Base-by-base conservation (phyloP, 768 basidiomycete species). In the Auricularia sp. region DNA sequence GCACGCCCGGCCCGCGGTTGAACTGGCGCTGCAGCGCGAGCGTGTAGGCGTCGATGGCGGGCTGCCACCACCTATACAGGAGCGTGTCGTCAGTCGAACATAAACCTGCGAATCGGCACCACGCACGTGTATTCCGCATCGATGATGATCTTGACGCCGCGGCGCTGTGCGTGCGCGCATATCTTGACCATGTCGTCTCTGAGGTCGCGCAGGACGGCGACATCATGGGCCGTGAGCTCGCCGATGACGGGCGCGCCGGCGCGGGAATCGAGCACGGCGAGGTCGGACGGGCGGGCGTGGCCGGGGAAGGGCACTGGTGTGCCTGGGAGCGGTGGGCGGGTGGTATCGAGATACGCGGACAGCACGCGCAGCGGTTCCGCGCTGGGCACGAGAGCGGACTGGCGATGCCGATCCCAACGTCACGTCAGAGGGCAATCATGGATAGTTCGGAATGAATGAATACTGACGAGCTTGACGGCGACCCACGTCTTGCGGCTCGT, bases 11-110 rank as follows among this genome's bases (percentile, higher is more conserved):
- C n/a, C 72, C 65, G 63, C 74, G 79, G 75, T 97, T 96, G 76
- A 89, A 97, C 66, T 83, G 80, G 21, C 84, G 81, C 80, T 89
- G 90, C 21, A 97, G 79, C 3, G 87, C 79, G 23, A 89, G 75
- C 4, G 88, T 84, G 64, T 88, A 82, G 0, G 90, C 88, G 72
- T 96, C 94, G 35, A 97, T 80, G 0, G 92, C 92, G 10, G 93
- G 91, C 76, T 90, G 61, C n/a, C 63, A 67, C 65, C 39, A 42
- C 8, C 39, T 42, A 14, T 14, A 2, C 39, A 7, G 39, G 29
- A 29, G 29, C 29, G 29, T 29, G 29, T 29, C 29, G 29, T 29
- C 29, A 29, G 29, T 29, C 2, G 29, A 29, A 29, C 39, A 42
- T 42, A 14, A 14, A 14, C 39, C 39, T 29, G 29, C 29, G 29